Conservation (phyloP, 208 protist genomes). For the Chromosphaera perkinsii region DNA sequence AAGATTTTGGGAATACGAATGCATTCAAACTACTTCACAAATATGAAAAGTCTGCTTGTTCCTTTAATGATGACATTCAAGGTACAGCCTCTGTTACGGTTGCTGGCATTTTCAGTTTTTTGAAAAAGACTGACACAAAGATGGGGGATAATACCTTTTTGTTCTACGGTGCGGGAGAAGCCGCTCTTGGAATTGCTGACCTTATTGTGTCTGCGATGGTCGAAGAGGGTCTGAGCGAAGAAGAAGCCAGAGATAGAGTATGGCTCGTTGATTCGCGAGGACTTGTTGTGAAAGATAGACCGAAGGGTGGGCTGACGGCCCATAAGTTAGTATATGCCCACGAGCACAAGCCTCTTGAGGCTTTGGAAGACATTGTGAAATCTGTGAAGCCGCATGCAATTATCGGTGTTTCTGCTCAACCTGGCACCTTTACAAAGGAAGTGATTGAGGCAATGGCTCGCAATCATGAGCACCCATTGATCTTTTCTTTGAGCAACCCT, state of each 20-base stretch:
- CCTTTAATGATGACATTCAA: constrained; percentile 97
- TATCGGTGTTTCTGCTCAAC: constrained; percentile 81
- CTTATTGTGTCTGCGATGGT: constrained; percentile 60
- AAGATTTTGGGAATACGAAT: constrained; percentile 88
- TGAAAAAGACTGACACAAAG: constrained; percentile 14
- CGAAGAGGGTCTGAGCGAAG: constrained; percentile 54
- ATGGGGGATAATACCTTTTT: constrained; percentile 22
- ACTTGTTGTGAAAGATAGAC: constrained; percentile 25
- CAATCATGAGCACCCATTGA: constrained; percentile 71
- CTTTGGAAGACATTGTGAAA: constrained; percentile 68
- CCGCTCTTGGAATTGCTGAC: constrained; percentile 84
- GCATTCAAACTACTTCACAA: constrained; percentile 82
- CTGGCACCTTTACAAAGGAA: constrained; percentile 83
- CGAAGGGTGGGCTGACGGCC: background rate
- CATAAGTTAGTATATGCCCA: constrained; percentile 78
- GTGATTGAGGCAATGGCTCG: constrained; percentile 70
- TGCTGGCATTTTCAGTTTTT: constrained; percentile 47
- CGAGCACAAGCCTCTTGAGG: constrained; percentile 63
- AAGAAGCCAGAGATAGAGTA: constrained; percentile 73
- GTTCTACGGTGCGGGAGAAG: constrained; percentile 77
- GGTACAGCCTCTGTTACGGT: constrained; percentile 87
- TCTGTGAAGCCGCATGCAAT: constrained; percentile 75
- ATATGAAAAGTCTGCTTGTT: constrained; percentile 78
- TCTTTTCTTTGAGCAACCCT: constrained; percentile 86
- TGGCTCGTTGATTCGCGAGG: constrained; percentile 75